These are phyloP conservation scores for Penicillium sp. DNA, from an alignment of 2,329 filamentous ascomycete species.

Conservation along the genomic window DNA sequence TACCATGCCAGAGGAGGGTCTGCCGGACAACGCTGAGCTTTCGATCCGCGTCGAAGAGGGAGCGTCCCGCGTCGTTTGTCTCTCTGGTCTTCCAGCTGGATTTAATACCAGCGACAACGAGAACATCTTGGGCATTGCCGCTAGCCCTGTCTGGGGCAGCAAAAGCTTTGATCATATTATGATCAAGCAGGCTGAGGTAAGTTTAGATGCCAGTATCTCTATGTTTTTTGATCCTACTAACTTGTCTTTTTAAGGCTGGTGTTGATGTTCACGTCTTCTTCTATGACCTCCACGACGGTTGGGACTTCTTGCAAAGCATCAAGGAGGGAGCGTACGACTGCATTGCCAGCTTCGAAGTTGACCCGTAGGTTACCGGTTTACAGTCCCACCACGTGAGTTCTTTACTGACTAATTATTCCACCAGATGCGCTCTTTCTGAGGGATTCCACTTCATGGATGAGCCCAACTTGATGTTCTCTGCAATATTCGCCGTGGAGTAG, in stretches of 20 bases:
- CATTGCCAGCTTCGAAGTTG: slow-evolving; percentile 9
- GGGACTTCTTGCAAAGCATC: slow-evolving; percentile 4
- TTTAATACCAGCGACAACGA: background rate
- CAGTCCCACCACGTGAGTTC: background rate
- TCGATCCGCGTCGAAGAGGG: background rate
- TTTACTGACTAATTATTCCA: background rate
- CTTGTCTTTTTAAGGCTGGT: background rate
- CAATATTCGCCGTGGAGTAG: background rate
- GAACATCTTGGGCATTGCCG: background rate
- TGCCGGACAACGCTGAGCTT: slow-evolving; percentile 34
- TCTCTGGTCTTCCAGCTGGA: background rate
- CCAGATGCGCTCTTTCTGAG: background rate
- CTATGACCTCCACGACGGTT: slow-evolving; percentile 10
- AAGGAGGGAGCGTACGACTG: slow-evolving; percentile 9
- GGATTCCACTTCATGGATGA: slow-evolving; percentile 9
- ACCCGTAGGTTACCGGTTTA: slow-evolving; percentile 12
- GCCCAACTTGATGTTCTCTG: slow-evolving; percentile 5
- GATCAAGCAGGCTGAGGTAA: slow-evolving; percentile 7
- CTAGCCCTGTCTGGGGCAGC: background rate
- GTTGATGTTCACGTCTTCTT: slow-evolving; percentile 11
- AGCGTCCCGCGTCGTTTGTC: slow-evolving; percentile 7
- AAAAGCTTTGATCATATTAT: slow-evolving; percentile 3
- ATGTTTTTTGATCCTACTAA: background rate
- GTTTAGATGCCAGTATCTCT: background rate
- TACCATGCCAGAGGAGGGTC: slow-evolving; percentile 20